Conservation (phyloP, 208 protist genomes). For the Leishmania lainsoni region DNA sequence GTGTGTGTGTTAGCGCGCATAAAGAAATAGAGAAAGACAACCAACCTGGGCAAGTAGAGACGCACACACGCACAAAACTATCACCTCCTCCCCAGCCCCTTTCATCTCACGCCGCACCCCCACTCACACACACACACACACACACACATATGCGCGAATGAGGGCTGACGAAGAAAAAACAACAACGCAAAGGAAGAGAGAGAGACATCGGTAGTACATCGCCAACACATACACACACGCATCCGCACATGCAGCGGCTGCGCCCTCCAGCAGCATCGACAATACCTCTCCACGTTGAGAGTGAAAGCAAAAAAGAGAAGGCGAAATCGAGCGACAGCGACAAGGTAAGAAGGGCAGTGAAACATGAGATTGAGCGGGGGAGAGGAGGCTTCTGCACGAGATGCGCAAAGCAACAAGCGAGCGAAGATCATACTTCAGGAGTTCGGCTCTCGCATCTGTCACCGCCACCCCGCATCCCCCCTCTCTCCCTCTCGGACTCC, state of each 20-base stretch:
- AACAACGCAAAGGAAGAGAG: neutral
- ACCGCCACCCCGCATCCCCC: neutral
- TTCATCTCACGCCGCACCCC: too few species aligned
- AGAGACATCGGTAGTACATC: neutral
- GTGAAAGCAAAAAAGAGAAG: neutral
- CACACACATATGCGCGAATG: neutral
- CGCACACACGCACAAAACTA: too few species aligned
- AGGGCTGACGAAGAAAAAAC: neutral
- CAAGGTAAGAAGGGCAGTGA: neutral
- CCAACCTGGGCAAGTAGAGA: too few species aligned
- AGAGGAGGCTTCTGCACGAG: neutral
- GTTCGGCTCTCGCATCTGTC: neutral
- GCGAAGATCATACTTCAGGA: neutral
- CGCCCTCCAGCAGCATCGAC: slow-evolving; percentile 1
- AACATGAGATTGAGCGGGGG: neutral
- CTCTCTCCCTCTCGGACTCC: neutral
- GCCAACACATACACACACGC: neutral
- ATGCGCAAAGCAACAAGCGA: neutral
- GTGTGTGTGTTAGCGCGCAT: too few species aligned
- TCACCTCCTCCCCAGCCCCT: too few species aligned
- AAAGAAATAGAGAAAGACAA: too few species aligned
- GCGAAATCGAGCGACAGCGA: slow-evolving; percentile 1
- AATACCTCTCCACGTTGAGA: neutral
- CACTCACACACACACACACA: neutral
- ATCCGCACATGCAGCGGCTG: neutral